Evolutionary conservation across 805 yeast species (phyloP), one percentile per base, ranked within the genome.

Genomic region (Yamadazyma phyllophila): DNA sequence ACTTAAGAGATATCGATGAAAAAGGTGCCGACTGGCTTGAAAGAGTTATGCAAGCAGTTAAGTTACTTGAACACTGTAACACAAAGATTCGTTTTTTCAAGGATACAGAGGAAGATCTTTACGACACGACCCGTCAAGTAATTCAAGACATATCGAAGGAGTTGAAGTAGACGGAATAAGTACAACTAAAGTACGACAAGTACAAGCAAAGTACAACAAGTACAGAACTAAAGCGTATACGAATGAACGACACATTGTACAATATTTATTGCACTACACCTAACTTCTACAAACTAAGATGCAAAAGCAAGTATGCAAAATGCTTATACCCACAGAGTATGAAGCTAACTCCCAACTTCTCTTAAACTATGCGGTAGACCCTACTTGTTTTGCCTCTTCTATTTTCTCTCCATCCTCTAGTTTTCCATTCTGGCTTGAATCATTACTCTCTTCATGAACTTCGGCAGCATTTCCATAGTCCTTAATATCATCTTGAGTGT

Each of bases 401-500:
- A 29, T 29, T 29, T 32, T 26, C 13, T 29, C 41, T 8, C 24
- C 41, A 10, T 36, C 37, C 10, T 40, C 29, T 20, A 24, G 9
- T n/a, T 43, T 20, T 20, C 3, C 24, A 20, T 20, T 6, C 24
- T 20, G 24, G 24, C 6, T 20, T 20, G 24, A 20, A 20, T 20
- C 24, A 6, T 20, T 20, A 20, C 24, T 20, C 24, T 20, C 41
- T 5, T 39, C 40, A 20, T 20, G 33, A 10, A 20, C 35, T 26
- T 39, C 39, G 8, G 37, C 42, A 7, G 35, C 45, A 27, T 85
- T 88, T 60, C 91, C 91, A 54, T 84, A 84, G 65, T 84, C 91
- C 61, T 79, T 83, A 53, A 82, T 76, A 34, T 65, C 66, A 33
- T 69, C 78, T 39, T 71, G 79, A 34, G 67, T 78, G 36, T 73